Evolutionary conservation across 345 rosid genomes (phyloP), one percentile per base, ranked within the genome.

Genomic region (Linum tenue): DNA sequence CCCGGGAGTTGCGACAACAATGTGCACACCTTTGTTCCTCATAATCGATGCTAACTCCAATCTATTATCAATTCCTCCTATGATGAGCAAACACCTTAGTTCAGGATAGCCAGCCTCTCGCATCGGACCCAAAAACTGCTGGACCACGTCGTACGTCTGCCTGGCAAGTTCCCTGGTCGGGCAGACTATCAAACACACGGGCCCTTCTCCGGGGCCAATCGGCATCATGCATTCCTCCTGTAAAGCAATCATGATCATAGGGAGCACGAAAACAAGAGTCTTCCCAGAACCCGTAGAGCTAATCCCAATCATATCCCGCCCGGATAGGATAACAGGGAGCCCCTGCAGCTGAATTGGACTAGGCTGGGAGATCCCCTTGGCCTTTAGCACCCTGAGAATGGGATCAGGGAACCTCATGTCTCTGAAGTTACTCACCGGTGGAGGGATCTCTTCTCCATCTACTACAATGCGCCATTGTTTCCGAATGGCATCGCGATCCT

Each of bases 141-240:
- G 92, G 59, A 92, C 88, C 59, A 89, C 97, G 55, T 92, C 94
- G 69, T 81, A 92, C 1, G 98, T 87, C 80, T 87, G 98, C 73
- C 92, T 78, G 5, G 90, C 98, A 43, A 89, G 95, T 81, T 92
- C 98, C 40, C 95, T 83, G 0, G 98, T 87, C 0, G 98, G 98
- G 37, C 96, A 92, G 11, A 89, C 74, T 35, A 92, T 76, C 76
- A 89, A 82, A 1, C 87, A 88, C 67, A 92, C 75, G 0, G 97
- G 98, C 37, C 98, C 98, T 74, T 92, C 96, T 14, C 96, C 97
- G 0, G 85, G 76, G 53, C 76, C 78, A 59, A 89, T 79, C 2
- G 97, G 94, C 98, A 92, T 89, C 98, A 87, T 86, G 72, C 72
- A 74, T 78, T 89, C 98, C 85, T 89, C 98, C 67, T 92, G 98